A percentile compares a stretch with the other conserved stretches of the same genome.
phyloP scores from a whole-genome alignment of 306 rosid species.

The Styphnolobium japonicum region DNA sequence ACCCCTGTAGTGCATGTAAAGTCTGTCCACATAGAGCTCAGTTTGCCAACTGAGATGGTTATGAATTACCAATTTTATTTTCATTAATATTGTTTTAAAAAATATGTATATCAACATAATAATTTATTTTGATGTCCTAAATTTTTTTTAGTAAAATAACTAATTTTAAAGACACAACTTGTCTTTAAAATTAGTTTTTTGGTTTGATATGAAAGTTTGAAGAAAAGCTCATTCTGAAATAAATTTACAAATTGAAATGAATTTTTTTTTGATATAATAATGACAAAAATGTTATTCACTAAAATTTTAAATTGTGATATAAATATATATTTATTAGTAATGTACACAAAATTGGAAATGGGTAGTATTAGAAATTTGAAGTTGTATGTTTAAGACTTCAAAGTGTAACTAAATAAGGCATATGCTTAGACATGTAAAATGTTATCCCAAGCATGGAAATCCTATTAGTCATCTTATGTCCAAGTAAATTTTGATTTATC shows the following conservation, averaged over 20 bases:
- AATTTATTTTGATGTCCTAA: background rate
- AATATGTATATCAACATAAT: background rate
- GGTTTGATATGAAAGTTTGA: no score
- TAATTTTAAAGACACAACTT: background rate
- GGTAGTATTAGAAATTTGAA: background rate
- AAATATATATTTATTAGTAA: background rate
- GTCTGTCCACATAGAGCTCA: no score
- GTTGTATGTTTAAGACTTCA: background rate
- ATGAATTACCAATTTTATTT: background rate
- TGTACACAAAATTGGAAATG: background rate
- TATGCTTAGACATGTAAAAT: background rate
- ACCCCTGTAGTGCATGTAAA: no score
- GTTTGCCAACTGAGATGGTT: no score
- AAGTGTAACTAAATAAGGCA: background rate
- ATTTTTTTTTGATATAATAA: no score
- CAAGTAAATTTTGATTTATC: no score
- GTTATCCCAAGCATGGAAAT: background rate
- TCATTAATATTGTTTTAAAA: slow-evolving; percentile 7
- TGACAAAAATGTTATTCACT: no score
- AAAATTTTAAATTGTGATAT: no score
- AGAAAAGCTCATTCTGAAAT: no score
- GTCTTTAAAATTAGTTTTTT: no score
- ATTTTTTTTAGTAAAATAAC: background rate
- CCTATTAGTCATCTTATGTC: no score
- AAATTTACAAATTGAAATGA: no score